Evolutionary conservation across 306 rosid genomes (phyloP), one percentile per base, ranked within the genome.

Genomic region (Quercus alba): DNA sequence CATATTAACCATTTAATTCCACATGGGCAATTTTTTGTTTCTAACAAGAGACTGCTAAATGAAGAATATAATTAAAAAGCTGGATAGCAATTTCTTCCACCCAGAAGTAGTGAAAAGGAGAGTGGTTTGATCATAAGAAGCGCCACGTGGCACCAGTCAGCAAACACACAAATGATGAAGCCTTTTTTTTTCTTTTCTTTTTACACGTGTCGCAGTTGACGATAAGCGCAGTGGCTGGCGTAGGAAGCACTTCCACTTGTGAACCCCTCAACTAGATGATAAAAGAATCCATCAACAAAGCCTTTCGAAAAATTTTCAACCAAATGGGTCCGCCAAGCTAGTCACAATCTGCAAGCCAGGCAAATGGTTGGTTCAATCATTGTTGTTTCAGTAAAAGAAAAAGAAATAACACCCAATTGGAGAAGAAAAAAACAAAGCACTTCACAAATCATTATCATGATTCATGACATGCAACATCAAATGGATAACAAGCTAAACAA

Each of bases 351-450:
- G 13, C 76, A 56, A 63, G 54, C 81, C 10, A 20, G 73, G 46
- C 66, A 73, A 76, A 58, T 77, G 74, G 66, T 77, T 20, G 72
- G 59, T 72, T 83, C 87, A 81, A 88, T 83, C 85, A 88, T 79
- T 79, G 75, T 21, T 62, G 66, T 70, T 66, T 52, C 66, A 71
- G 69, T 57, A 69, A 66, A 61, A 80, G 58, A 70, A 41, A 70
- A 15, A 77, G 51, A 52, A n/a, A n/a, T 14, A 71, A 31, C 55
- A 61, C 18, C 70, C 4, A 75, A 7, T 46, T 4, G 41, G 14
- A 49, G 12, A 49, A 49, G 31, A 72, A 51, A 21, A 54, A 54
- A 14, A 28, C 44, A 31, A 56, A 35, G 52, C 72, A 68, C 52
- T 68, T 10, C 2, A 12, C 30, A 30, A 68, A 19, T 55, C 77